Evolutionary conservation across 768 basidiomycete genomes (phyloP).

Genomic region (Suillus clintonianus): DNA sequence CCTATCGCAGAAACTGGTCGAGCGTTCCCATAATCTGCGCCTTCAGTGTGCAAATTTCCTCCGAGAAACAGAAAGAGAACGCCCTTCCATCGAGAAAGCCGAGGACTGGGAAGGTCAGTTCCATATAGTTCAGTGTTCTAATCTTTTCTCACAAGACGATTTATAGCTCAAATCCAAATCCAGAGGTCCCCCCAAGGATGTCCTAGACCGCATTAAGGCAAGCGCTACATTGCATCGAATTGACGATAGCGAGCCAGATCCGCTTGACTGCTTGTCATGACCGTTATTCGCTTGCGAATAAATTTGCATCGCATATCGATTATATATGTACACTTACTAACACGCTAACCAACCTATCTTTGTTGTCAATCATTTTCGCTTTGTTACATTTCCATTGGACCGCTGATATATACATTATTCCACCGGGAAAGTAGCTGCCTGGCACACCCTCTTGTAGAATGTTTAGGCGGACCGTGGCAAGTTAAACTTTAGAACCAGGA

Average conservation of each 20-base stretch:
- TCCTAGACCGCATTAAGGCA: slow-evolving; percentile 39
- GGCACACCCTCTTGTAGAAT: not conserved
- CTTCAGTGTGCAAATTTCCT: slow-evolving; percentile 10
- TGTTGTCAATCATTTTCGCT: slow-evolving; percentile 1
- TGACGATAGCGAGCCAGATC: slow-evolving; percentile 45
- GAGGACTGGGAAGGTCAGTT: not conserved
- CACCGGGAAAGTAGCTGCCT: not conserved
- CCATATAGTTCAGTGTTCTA: not conserved
- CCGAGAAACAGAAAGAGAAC: slow-evolving; percentile 40
- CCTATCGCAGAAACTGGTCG: not conserved
- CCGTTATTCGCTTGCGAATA: not conserved
- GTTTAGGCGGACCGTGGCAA: too few relatives aligned
- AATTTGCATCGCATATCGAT: not conserved
- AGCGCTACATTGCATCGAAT: slow-evolving; percentile 22
- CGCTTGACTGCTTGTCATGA: slow-evolving; percentile 49
- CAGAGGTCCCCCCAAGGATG: slow-evolving; percentile 41
- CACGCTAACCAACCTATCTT: not conserved
- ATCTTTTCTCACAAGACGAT: not conserved
- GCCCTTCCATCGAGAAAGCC: slow-evolving; percentile 8
- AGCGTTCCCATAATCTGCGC: not conserved
- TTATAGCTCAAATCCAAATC: slow-evolving; percentile 11
- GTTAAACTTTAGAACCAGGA: not conserved
- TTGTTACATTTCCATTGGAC: not conserved
- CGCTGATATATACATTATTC: not conserved
- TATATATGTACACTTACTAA: slow-evolving; percentile 1